phyloP scores from a whole-genome alignment of 2,329 filamentous ascomycete genomes.

The Nemania sp. region DNA sequence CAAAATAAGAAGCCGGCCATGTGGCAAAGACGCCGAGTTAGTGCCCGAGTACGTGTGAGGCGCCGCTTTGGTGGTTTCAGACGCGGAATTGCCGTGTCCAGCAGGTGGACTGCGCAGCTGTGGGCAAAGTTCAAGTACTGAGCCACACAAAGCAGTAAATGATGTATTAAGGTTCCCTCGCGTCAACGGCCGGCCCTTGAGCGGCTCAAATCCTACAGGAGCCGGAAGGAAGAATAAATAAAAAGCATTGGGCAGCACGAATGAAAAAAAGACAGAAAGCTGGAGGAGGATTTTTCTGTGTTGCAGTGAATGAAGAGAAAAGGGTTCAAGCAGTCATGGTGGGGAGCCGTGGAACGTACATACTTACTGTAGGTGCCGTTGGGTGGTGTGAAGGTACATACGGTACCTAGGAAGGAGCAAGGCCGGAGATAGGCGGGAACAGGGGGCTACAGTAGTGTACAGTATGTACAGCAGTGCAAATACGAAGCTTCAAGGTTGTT shows the following conservation, averaged over 20 bases:
- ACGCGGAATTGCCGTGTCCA: slow-evolving; percentile 26
- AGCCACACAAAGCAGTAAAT: slow-evolving; percentile 6
- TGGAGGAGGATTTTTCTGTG: background rate
- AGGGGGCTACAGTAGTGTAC: too few relatives aligned
- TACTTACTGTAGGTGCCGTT: too few relatives aligned
- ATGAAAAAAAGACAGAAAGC: background rate
- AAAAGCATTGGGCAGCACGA: background rate
- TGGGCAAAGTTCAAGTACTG: slow-evolving; percentile 9
- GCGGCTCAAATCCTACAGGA: slow-evolving; percentile 1
- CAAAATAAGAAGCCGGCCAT: slow-evolving; percentile 12
- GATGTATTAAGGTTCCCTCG: background rate
- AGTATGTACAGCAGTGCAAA: too few relatives aligned
- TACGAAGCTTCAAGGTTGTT: too few relatives aligned
- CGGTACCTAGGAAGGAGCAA: too few relatives aligned
- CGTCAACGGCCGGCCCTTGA: background rate
- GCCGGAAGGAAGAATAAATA: background rate
- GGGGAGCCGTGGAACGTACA: slow-evolving; percentile 13
- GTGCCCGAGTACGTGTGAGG: slow-evolving; percentile 11
- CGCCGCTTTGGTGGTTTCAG: slow-evolving; percentile 31
- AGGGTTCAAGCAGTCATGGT: slow-evolving; percentile 15
- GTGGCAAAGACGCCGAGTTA: slow-evolving; percentile 12
- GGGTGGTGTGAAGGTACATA: too few relatives aligned
- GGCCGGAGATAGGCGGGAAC: too few relatives aligned
- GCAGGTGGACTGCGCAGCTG: slow-evolving; percentile 15
- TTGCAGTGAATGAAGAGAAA: slow-evolving; percentile 13